phyloP scores from a whole-genome alignment of 768 basidiomycete species.

The Paxillus rubicundulus region DNA sequence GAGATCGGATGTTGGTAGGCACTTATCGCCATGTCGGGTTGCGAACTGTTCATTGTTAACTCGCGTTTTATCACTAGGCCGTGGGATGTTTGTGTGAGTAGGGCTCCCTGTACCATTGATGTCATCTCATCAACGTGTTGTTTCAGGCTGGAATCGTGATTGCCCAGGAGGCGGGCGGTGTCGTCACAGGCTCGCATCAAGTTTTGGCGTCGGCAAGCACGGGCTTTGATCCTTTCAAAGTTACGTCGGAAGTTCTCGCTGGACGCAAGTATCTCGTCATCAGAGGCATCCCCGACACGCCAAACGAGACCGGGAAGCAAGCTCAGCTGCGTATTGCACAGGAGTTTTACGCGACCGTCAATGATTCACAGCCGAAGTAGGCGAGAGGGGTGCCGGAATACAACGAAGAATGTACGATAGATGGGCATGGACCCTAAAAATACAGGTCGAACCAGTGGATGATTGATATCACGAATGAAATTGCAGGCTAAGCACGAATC shows the following conservation, averaged over 20 bases:
- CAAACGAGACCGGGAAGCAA: constrained; percentile 61
- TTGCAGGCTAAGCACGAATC: background rate
- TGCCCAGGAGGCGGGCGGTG: constrained; percentile 83
- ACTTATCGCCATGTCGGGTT: background rate
- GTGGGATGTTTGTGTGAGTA: constrained; percentile 80
- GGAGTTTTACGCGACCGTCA: constrained; percentile 84
- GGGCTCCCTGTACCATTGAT: background rate
- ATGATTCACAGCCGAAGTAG: constrained; percentile 61
- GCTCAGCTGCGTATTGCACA: constrained; percentile 77
- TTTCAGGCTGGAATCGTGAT: constrained; percentile 84
- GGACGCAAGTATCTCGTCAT: constrained; percentile 83
- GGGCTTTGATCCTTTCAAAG: constrained; percentile 48
- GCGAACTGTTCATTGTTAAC: background rate
- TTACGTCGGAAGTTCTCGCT: constrained; percentile 66
- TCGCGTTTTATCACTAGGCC: constrained; percentile 38
- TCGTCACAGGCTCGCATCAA: constrained; percentile 68
- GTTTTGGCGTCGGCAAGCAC: constrained; percentile 37
- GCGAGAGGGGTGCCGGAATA: background rate
- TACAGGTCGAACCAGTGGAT: background rate
- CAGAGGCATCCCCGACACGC: constrained; percentile 60
- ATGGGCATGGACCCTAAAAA: background rate
- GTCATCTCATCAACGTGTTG: background rate
- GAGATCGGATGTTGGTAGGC: constrained; percentile 75
- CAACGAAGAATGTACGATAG: background rate
- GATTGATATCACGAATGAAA: background rate